Conservation (phyloP, 805 yeast genomes). For the Kluyveromyces aestuarii region DNA sequence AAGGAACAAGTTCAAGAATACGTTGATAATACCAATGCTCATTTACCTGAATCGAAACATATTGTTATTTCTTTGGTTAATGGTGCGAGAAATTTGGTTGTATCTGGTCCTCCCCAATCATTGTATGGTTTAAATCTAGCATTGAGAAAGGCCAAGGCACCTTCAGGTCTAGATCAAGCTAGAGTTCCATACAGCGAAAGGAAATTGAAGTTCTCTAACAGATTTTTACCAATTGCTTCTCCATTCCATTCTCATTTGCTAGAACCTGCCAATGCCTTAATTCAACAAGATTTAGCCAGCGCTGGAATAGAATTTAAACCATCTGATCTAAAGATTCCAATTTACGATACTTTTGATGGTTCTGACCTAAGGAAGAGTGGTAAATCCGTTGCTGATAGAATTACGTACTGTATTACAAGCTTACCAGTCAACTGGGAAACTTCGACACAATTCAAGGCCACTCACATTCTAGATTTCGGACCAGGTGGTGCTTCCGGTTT, state of each 20-base stretch:
- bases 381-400: conserved; percentile 55
- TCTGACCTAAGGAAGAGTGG: conserved; percentile 52
- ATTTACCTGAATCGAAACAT: conserved; percentile 85
- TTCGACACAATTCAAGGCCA: conserved; percentile 72
- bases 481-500: conserved; percentile 98
- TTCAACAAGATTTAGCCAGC: conserved; percentile 54
- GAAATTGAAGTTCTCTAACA: conserved; percentile 84
- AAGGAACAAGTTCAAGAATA: conserved; percentile 67
- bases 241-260: conserved; percentile 95
- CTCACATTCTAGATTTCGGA: conserved; percentile 94
- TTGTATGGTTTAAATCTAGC: conserved; percentile 89
- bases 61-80: conserved; percentile 84
- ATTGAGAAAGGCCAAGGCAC: conserved; percentile 89
- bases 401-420: conserved; percentile 74
- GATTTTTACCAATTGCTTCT: conserved; percentile 90
- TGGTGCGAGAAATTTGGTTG: conserved; percentile 93
- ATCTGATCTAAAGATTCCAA: conserved; percentile 66
- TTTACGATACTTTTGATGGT: conserved; percentile 84
- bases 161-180: conserved; percentile 89
- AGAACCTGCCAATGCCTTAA: conserved; percentile 56
- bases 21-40: conserved; percentile 83
- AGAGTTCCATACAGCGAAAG: conserved; percentile 91
- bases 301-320: conserved; percentile 50
- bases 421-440: conserved; percentile 92
- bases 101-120: conserved; percentile 97